phyloP scores from a whole-genome alignment of 1,284 basidiomycete genomes.

The Ustilago nuda region DNA sequence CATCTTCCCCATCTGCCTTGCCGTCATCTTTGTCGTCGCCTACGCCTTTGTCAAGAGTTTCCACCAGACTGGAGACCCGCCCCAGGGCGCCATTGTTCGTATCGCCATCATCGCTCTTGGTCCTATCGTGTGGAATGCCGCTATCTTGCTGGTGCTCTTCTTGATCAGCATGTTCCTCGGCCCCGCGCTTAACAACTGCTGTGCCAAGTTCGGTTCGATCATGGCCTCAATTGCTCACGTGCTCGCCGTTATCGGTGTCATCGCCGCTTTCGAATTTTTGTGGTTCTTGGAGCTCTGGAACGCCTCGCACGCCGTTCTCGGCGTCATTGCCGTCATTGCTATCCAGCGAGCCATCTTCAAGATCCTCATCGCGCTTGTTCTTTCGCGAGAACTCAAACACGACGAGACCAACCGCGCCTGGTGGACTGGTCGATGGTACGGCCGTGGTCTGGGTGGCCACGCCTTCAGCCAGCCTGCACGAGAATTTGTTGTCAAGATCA shows the following conservation, averaged over 20 bases:
- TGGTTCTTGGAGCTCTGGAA: slow-evolving; percentile 97
- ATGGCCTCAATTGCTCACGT: slow-evolving; percentile 68
- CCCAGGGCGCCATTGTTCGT: slow-evolving; percentile 81
- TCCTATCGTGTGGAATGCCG: slow-evolving; percentile 95
- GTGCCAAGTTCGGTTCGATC: slow-evolving; percentile 68
- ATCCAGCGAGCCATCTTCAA: slow-evolving; percentile 69
- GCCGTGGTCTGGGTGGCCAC: slow-evolving; percentile 67
- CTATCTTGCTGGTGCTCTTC: slow-evolving; percentile 85
- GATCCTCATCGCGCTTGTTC: slow-evolving; percentile 66
- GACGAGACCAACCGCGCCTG: slow-evolving; percentile 70
- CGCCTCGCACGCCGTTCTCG: slow-evolving; percentile 81
- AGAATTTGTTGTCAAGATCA: slow-evolving; percentile 69
- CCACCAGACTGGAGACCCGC: slow-evolving; percentile 60
- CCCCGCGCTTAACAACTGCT: slow-evolving; percentile 82
- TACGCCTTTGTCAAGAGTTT: slow-evolving; percentile 69
- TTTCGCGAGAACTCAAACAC: slow-evolving; percentile 69
- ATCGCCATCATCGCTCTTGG: slow-evolving; percentile 93
- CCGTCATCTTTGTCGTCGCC: slow-evolving; percentile 67
- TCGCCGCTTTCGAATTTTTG: slow-evolving; percentile 71
- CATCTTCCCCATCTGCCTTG: slow-evolving; percentile 63
- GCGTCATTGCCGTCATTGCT: slow-evolving; percentile 69
- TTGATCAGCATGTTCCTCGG: slow-evolving; percentile 90
- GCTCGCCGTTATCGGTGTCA: slow-evolving; percentile 65
- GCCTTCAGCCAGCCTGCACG: slow-evolving; percentile 68
- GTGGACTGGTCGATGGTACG: slow-evolving; percentile 70